These are phyloP conservation scores for Cardamine occulta DNA, from an alignment of 345 rosid genomes.

Conservation along the genomic window DNA sequence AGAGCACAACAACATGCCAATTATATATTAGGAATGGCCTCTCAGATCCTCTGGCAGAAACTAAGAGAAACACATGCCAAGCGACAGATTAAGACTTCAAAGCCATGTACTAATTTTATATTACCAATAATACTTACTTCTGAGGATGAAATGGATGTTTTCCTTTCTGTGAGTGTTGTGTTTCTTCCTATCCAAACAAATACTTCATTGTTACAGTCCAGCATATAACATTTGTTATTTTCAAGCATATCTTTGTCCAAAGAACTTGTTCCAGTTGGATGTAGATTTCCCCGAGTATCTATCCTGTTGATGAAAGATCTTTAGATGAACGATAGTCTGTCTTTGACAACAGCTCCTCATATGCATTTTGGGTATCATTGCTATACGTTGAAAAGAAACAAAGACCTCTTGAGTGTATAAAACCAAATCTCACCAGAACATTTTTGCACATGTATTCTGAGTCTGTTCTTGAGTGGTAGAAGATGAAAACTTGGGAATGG, in stretches of 20 bases:
- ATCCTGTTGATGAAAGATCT: slow-evolving; percentile 55
- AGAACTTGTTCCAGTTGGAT: slow-evolving; percentile 51
- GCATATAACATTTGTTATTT: slow-evolving; percentile 72
- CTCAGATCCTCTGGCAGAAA: slow-evolving; percentile 24
- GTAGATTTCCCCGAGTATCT: slow-evolving; percentile 58
- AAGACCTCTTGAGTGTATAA: neutral
- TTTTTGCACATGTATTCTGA: slow-evolving; percentile 47
- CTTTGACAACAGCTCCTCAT: slow-evolving; percentile 11
- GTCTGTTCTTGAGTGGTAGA: slow-evolving; percentile 46
- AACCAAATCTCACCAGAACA: slow-evolving; percentile 60
- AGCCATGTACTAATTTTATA: neutral
- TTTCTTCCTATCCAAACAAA: slow-evolving; percentile 90
- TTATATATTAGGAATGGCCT: slow-evolving; percentile 25
- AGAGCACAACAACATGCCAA: slow-evolving; percentile 33
- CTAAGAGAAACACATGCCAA: slow-evolving; percentile 11
- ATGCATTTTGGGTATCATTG: neutral
- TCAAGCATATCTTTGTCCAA: slow-evolving; percentile 67
- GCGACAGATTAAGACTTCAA: neutral
- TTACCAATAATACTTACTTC: slow-evolving; percentile 55
- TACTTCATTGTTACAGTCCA: slow-evolving; percentile 66
- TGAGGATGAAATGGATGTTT: slow-evolving; percentile 64
- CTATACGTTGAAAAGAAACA: neutral
- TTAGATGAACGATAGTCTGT: slow-evolving; percentile 4
- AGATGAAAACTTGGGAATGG: slow-evolving; percentile 67
- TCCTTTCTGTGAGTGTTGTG: slow-evolving; percentile 67